These are phyloP conservation scores for Endocalyx cinctus DNA, from an alignment of 2,329 filamentous ascomycete genomes.

Conservation along the genomic window DNA sequence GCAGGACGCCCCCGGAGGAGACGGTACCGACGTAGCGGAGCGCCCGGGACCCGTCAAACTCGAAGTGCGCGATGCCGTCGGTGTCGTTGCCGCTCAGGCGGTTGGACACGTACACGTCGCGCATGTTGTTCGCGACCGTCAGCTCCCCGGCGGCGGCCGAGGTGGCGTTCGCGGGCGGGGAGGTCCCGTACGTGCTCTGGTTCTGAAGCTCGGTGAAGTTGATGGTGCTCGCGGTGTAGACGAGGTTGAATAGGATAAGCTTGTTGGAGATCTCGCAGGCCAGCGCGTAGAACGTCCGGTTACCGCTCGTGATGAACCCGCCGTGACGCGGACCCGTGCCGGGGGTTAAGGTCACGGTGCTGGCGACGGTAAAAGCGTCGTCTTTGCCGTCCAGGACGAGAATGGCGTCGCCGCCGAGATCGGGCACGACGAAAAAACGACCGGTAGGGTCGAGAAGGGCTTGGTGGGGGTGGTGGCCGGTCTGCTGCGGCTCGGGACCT, in stretches of 20 bases:
- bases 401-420: constrained; percentile 46
- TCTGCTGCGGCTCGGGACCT: constrained; percentile 22
- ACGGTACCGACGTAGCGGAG: constrained; percentile 18
- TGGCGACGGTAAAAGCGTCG: constrained; percentile 34
- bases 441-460: constrained; percentile 43
- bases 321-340: constrained; percentile 48
- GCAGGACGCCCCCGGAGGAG: constrained; percentile 25
- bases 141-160: constrained; percentile 42
- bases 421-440: constrained; percentile 43
- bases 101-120: constrained; percentile 48
- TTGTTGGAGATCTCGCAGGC: constrained; percentile 43
- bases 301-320: constrained; percentile 36
- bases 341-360: constrained; percentile 28
- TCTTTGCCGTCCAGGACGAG: constrained; percentile 39
- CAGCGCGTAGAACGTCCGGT: constrained; percentile 41
- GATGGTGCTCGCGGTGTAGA: constrained; percentile 32
- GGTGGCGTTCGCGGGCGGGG: constrained; percentile 29
- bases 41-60: constrained; percentile 20
- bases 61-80: constrained; percentile 46
- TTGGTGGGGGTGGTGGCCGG: constrained; percentile 40
- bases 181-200: constrained; percentile 37
- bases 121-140: constrained; percentile 34
- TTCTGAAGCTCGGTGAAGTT: constrained; percentile 31
- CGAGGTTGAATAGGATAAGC: constrained; percentile 38
- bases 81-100: constrained; percentile 39